Evolutionary conservation across 495 filamentous ascomycete species (phyloP).

Genomic region (Talaromyces adpressus): DNA sequence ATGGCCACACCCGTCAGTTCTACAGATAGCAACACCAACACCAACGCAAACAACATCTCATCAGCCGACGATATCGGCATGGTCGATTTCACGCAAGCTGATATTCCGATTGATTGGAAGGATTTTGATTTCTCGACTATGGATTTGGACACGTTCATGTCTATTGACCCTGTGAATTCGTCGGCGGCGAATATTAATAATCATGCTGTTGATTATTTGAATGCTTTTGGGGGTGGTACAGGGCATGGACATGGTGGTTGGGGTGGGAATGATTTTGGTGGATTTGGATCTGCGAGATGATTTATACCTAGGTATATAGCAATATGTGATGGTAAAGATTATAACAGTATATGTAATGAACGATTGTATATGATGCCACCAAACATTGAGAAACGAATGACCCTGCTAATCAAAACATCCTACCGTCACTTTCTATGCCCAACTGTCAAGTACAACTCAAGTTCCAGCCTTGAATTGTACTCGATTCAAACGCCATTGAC

Average conservation of each 20-base stretch:
- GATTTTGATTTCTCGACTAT: slow-evolving; percentile 41
- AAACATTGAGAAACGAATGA: not conserved
- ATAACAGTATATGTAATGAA: not conserved
- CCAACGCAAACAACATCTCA: not conserved
- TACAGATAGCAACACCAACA: not conserved
- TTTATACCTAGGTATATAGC: not conserved
- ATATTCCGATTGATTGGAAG: slow-evolving; percentile 30
- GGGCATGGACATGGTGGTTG: not conserved
- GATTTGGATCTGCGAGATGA: not conserved
- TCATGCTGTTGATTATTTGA: not conserved
- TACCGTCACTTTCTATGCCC: not conserved
- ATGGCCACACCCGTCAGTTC: not conserved
- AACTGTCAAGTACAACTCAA: not conserved
- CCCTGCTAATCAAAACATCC: not conserved
- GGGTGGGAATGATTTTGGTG: not conserved
- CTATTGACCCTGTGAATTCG: slow-evolving; percentile 18
- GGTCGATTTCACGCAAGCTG: slow-evolving; percentile 34
- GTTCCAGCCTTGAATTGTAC: not conserved
- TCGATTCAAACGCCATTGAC: not conserved
- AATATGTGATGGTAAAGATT: not conserved
- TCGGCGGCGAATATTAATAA: not conserved
- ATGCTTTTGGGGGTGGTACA: not conserved
- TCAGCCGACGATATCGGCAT: slow-evolving; percentile 9
- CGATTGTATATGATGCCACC: not conserved
- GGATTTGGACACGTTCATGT: slow-evolving; percentile 38